Conservation (phyloP, 2,329 filamentous ascomycete species). For the Coleophoma cylindrospora region DNA sequence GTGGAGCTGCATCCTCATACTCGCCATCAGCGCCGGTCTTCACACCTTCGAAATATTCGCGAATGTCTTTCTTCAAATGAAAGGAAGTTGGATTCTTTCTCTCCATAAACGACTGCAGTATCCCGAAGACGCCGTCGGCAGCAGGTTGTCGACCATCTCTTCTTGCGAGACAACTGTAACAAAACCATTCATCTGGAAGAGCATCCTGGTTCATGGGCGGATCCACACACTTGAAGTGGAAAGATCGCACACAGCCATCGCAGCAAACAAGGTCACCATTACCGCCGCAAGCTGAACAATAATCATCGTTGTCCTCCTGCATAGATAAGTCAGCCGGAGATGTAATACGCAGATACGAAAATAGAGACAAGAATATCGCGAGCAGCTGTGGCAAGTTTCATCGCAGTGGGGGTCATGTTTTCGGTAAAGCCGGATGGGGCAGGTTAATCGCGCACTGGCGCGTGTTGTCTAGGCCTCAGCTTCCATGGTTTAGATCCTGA, state of each 20-base stretch:
- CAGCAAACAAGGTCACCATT: constrained; percentile 87
- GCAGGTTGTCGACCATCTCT: constrained; percentile 30
- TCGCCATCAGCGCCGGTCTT: constrained; percentile 71
- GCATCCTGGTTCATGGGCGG: constrained; percentile 60
- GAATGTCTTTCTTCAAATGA: constrained; percentile 63
- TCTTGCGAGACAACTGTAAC: constrained; percentile 61
- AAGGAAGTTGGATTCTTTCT: constrained; percentile 69
- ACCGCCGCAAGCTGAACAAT: constrained; percentile 80
- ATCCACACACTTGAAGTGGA: constrained; percentile 85
- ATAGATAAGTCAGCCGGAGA: constrained; percentile 17
- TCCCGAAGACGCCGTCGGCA: constrained; percentile 53
- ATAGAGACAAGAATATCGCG: constrained; percentile 7
- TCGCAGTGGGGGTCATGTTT: constrained; percentile 20
- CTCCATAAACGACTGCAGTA: constrained; percentile 60
- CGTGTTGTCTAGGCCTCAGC: constrained; percentile 7
- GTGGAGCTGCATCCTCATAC: constrained; percentile 63
- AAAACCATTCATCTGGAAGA: constrained; percentile 78
- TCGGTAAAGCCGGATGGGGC: constrained; percentile 25
- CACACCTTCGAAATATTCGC: constrained; percentile 76
- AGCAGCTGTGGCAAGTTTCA: constrained; percentile 12
- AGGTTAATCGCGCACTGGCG: constrained; percentile 19
- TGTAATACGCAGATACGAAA: constrained; percentile 5
- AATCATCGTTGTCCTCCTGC: constrained; percentile 78
- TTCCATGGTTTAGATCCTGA: neutral
- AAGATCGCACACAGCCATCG: constrained; percentile 84